These are phyloP conservation scores for Hypomontagnella submonticulosa DNA, from an alignment of 495 filamentous ascomycete species.

Conservation along the genomic window DNA sequence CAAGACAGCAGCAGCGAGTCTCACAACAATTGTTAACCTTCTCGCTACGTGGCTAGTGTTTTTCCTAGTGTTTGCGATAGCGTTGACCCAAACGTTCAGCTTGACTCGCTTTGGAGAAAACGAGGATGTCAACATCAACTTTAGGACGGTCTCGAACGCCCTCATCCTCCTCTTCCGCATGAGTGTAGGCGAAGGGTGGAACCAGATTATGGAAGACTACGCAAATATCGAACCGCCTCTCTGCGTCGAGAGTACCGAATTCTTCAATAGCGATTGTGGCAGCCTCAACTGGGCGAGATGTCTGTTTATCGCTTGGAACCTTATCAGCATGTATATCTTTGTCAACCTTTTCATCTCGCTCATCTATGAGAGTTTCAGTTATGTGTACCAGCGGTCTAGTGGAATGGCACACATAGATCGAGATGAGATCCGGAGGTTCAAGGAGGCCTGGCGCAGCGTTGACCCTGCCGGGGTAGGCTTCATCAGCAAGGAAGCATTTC, in stretches of 20 bases:
- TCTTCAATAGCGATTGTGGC: conserved; percentile 92
- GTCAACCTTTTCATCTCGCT: conserved; percentile 98
- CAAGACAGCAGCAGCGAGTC: conserved; percentile 97
- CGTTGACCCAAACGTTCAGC: conserved; percentile 95
- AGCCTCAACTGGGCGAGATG: conserved; percentile 85
- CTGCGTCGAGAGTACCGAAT: conserved; percentile 73
- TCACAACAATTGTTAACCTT: conserved; percentile 90
- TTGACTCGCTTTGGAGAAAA: conserved; percentile 84
- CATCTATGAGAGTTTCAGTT: conserved; percentile 99
- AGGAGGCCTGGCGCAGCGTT: conserved; percentile 96
- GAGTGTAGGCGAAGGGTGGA: conserved; percentile 96
- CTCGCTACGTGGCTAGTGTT: conserved; percentile 97
- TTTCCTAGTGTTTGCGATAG: conserved; percentile 96
- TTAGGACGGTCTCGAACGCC: conserved; percentile 91
- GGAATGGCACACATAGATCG: conserved; percentile 84
- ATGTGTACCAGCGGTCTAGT: conserved; percentile 96
- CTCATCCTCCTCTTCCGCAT: conserved; percentile 93
- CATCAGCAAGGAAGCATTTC: conserved; percentile 92
- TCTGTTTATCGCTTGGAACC: conserved; percentile 97
- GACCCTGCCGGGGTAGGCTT: conserved; percentile 92
- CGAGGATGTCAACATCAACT: conserved; percentile 86
- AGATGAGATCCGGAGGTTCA: conserved; percentile 95
- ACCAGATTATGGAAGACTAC: conserved; percentile 95
- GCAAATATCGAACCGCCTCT: conserved; percentile 78
- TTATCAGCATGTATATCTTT: conserved; percentile 99